Evolutionary conservation across 108 stramenopile species (phyloP), one percentile per base, ranked within the genome.

Genomic region (Nannochloropsis salina): DNA sequence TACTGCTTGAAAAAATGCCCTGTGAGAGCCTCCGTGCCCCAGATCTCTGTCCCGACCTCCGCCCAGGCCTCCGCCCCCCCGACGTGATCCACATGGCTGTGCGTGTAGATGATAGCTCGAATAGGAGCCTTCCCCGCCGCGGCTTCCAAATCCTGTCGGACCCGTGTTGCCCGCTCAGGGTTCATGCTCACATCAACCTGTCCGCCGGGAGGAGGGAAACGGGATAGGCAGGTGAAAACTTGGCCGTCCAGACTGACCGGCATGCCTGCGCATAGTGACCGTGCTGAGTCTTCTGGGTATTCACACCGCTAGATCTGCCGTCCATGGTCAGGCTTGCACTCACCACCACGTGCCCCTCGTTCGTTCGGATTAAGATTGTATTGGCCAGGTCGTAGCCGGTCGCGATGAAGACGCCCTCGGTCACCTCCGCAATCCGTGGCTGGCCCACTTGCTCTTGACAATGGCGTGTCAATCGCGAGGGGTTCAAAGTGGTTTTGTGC

Each of bases 301-400:
- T 31, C 31, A 31, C 31, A 31, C 31, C 1, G 31, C 31, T 31
- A 31, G 31, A 31, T 0, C 31, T 31, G 31, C 31, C 31, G 31
- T 31, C 31, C 31, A 1, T 31, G 31, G 31, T 31, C 31, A 31
- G 31, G 31, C 31, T 31, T 74, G 61, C 4, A n/a, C 61, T 74
- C n/a, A 74, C 61, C 61, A 74, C 61, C 15, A 74, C 61, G n/a
- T 74, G 61, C 8, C 61, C 61, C n/a, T 74, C 61, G n/a, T n/a
- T 74, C 61, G 61, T 74, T 74, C 61, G 61, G n/a, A 74, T 74
- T n/a, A 74, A 74, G 20, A 74, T 74, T n/a, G 61, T 74, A n/a
- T 74, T 74, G 20, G 61, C 61, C 6, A 74, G 61, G 61, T 74
- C 61, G 61, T 74, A 74, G 15, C 61, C 61, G 20, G n/a, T 74